Evolutionary conservation across 1,284 basidiomycete genomes (phyloP).

Genomic region (Phellinidium pouzarii): DNA sequence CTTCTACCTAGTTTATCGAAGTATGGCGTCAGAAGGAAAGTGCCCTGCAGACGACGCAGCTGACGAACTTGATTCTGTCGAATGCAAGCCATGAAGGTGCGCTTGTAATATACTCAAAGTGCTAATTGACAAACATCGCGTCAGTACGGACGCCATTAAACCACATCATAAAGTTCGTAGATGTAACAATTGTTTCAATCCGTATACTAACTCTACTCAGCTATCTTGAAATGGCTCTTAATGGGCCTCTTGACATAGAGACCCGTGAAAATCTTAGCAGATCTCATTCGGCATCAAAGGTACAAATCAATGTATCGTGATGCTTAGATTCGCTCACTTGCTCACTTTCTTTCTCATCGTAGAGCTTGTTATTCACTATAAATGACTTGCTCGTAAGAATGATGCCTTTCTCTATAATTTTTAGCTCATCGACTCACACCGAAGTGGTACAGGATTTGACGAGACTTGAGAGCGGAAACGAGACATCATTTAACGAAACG

Average conservation of each 20-base stretch:
- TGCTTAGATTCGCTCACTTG: not conserved
- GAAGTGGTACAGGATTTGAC: slow-evolving; percentile 57
- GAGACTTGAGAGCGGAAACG: slow-evolving; percentile 73
- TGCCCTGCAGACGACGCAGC: slow-evolving; percentile 69
- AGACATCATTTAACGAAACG: slow-evolving; percentile 77
- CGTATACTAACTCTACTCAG: slow-evolving; percentile 31
- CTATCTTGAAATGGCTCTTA: slow-evolving; percentile 81
- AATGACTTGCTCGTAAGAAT: slow-evolving; percentile 68
- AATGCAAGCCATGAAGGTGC: slow-evolving; percentile 85
- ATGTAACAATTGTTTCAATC: not conserved
- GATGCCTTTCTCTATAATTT: not conserved
- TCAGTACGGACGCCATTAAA: slow-evolving; percentile 68
- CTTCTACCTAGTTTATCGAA: slow-evolving; percentile 60
- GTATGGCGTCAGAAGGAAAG: slow-evolving; percentile 86
- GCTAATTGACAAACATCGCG: slow-evolving; percentile 10
- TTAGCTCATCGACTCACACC: slow-evolving; percentile 24
- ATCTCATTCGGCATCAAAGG: slow-evolving; percentile 80
- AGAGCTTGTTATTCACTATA: slow-evolving; percentile 75
- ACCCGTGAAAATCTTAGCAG: slow-evolving; percentile 75
- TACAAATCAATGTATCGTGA: slow-evolving; percentile 25
- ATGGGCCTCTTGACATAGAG: slow-evolving; percentile 72
- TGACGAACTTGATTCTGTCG: slow-evolving; percentile 77
- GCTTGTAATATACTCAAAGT: slow-evolving; percentile 20
- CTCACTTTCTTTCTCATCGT: slow-evolving; percentile 13
- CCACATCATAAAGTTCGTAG: slow-evolving; percentile 62